phyloP scores from a whole-genome alignment of 768 basidiomycete species.

The Fomitopsis pulvina region DNA sequence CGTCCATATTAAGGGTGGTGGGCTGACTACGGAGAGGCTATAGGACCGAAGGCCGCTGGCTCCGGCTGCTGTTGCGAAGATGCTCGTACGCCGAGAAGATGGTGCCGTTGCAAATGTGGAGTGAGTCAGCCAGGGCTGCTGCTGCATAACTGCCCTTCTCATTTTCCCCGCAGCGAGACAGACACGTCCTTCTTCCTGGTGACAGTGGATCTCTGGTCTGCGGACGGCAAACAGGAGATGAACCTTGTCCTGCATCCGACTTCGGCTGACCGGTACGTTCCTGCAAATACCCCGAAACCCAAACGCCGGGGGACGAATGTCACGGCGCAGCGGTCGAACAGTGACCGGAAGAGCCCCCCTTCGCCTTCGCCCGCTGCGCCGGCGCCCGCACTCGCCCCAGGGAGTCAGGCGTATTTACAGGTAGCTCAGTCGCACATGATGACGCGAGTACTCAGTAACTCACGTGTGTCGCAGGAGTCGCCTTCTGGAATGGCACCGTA shows the following conservation, averaged over 20 bases:
- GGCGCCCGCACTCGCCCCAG: constrained; percentile 7
- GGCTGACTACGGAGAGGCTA: background rate
- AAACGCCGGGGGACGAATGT: constrained; percentile 20
- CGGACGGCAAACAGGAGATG: constrained; percentile 74
- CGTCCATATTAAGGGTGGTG: background rate
- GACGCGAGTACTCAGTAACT: background rate
- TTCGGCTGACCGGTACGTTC: constrained; percentile 68
- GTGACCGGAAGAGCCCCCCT: constrained; percentile 11
- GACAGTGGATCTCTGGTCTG: constrained; percentile 90
- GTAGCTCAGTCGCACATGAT: constrained; percentile 6
- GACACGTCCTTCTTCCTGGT: constrained; percentile 87
- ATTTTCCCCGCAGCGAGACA: constrained; percentile 49
- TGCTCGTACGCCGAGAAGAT: constrained; percentile 67
- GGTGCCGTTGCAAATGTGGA: constrained; percentile 65
- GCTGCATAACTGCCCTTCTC: background rate
- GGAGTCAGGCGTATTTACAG: constrained; percentile 16
- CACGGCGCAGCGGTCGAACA: constrained; percentile 12
- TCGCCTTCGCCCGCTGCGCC: constrained; percentile 7
- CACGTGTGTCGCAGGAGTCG: constrained; percentile 9
- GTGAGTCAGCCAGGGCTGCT: constrained; percentile 53
- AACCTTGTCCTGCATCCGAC: constrained; percentile 88
- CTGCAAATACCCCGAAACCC: constrained; percentile 31
- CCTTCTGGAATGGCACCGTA: constrained; percentile 30
- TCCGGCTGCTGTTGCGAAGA: constrained; percentile 84
- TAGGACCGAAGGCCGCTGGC: constrained; percentile 91